Conservation (phyloP, 2,329 filamentous ascomycete species). For the Clonostachys rhizophaga region DNA sequence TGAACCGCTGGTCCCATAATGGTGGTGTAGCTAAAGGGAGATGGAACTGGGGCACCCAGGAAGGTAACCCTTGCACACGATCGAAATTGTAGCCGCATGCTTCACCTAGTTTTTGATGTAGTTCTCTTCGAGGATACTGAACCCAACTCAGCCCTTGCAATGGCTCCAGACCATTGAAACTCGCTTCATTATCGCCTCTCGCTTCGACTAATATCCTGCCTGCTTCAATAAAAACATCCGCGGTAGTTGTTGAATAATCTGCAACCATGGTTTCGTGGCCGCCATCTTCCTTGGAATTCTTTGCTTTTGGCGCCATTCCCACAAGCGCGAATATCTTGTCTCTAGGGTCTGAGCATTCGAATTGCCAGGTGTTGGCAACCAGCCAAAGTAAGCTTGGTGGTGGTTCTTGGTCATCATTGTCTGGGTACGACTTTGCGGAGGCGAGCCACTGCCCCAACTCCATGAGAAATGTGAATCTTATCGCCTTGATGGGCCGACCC, state of each 20-base stretch:
- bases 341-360: conserved; percentile 6
- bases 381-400: no score
- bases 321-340: conserved; percentile 10
- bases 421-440: no score
- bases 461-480: no score
- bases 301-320: conserved; percentile 3
- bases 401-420: no score
- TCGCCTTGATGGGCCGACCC: no score
- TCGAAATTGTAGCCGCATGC: no score
- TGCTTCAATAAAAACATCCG: conserved; percentile 3
- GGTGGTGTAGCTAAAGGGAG: neutral
- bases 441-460: no score
- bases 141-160: conserved; percentile 2
- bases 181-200: neutral
- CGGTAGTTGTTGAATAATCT: conserved; percentile 2
- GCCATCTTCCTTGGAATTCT: neutral
- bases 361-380: conserved; percentile 7
- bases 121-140: neutral
- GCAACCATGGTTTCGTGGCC: conserved; percentile 1
- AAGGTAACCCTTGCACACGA: no score
- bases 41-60: conserved; percentile 6
- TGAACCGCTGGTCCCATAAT: conserved; percentile 1
- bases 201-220: conserved; percentile 2
- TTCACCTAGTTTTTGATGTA: no score
- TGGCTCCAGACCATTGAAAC: conserved; percentile 2